Conservation (phyloP, 805 yeast species). For the Schizosaccharomyces osmophilus region DNA sequence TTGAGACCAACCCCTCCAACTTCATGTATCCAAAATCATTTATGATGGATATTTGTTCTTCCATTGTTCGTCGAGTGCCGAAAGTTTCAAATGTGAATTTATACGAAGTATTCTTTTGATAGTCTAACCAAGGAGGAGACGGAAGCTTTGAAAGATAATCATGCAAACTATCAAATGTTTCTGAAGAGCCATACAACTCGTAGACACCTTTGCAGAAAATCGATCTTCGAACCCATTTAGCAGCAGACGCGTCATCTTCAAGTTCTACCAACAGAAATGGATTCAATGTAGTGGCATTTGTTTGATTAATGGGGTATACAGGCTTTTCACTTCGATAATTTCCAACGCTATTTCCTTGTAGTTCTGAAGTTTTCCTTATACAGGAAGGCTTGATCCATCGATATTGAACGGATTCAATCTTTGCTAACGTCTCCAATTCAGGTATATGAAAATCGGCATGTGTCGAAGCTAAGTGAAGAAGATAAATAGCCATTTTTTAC, state of each 20-base stretch:
- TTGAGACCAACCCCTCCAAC: constrained; percentile 50
- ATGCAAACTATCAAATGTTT: constrained; percentile 32
- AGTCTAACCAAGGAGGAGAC: constrained; percentile 3
- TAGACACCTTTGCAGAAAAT: constrained; percentile 52
- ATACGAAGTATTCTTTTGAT: constrained; percentile 28
- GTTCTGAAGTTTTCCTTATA: too few species aligned
- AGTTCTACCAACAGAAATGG: constrained; percentile 41
- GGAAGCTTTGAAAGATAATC: constrained; percentile 18
- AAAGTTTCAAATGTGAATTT: constrained; percentile 64
- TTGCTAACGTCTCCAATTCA: constrained; percentile 68
- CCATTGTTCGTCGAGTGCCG: constrained; percentile 35
- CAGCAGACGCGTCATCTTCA: constrained; percentile 43
- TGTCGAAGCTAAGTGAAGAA: neutral
- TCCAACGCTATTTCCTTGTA: too few species aligned
- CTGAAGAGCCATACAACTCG: constrained; percentile 64
- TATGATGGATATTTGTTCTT: constrained; percentile 33
- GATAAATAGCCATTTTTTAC: neutral
- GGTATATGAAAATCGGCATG: constrained; percentile 57
- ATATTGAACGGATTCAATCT: constrained; percentile 26
- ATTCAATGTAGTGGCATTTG: neutral
- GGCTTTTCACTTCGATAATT: neutral
- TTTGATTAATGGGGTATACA: neutral
- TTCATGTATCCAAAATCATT: constrained; percentile 48
- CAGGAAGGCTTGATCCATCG: constrained; percentile 21
- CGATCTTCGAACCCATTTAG: constrained; percentile 35